Percentiles rank a stretch among this genome's conserved stretches.
Evolutionary conservation across 2,329 filamentous ascomycete genomes (phyloP).

Genomic region (Plenodomus lindquistii): DNA sequence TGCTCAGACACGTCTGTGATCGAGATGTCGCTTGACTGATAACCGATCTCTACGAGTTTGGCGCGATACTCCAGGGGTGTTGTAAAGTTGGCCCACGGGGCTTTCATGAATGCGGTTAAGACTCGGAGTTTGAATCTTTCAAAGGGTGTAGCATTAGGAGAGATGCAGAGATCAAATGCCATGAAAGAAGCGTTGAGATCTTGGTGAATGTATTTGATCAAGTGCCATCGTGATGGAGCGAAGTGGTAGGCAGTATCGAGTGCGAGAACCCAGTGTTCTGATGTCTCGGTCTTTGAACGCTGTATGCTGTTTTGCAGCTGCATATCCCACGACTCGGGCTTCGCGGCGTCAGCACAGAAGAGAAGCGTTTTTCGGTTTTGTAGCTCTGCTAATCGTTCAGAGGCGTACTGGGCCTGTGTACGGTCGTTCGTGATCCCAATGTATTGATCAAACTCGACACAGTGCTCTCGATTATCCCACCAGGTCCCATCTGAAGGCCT

Average conservation of each 20-base stretch:
- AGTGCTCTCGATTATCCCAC: constrained; percentile 14
- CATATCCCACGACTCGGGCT: constrained; percentile 49
- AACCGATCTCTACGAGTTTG: constrained; percentile 55
- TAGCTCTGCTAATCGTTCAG: constrained; percentile 15
- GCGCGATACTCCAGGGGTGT: constrained; percentile 51
- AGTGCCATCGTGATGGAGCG: constrained; percentile 53
- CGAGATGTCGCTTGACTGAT: constrained; percentile 46
- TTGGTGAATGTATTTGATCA: constrained; percentile 50
- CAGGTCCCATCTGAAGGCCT: constrained; percentile 16
- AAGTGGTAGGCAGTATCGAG: constrained; percentile 64
- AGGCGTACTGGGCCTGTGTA: constrained; percentile 49
- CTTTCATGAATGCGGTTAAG: constrained; percentile 53
- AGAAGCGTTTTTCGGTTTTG: constrained; percentile 36
- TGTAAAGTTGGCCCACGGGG: constrained; percentile 56
- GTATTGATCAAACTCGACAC: constrained; percentile 42
- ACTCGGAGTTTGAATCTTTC: constrained; percentile 43
- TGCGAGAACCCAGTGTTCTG: constrained; percentile 57
- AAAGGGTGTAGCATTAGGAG: constrained; percentile 20
- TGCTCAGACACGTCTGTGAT: constrained; percentile 58
- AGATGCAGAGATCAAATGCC: constrained; percentile 58
- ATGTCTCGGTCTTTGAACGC: neutral
- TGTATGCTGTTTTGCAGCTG: constrained; percentile 24
- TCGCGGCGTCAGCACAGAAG: constrained; percentile 56
- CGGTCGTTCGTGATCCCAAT: constrained; percentile 58
- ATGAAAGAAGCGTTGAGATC: constrained; percentile 55